Evolutionary conservation across 2,329 filamentous ascomycete species (phyloP).

Genomic region (Aspergillus viridinutans): DNA sequence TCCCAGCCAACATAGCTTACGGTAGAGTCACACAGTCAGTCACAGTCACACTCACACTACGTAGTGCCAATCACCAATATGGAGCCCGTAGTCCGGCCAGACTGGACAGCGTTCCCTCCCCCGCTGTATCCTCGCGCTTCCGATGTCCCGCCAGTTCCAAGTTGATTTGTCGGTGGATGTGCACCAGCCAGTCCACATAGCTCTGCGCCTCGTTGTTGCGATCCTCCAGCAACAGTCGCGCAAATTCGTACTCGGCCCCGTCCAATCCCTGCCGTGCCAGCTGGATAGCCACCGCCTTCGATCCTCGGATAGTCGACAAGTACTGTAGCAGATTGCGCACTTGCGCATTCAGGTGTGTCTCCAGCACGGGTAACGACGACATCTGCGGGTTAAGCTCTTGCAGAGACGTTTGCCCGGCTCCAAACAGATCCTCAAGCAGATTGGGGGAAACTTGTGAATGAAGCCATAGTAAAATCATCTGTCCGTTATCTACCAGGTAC

Average conservation of each 20-base stretch:
- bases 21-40: no score
- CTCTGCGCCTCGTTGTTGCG: constrained; percentile 96
- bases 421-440: constrained; percentile 84
- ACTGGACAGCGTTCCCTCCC: constrained; percentile 42
- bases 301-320: constrained; percentile 71
- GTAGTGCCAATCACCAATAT: constrained; percentile 36
- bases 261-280: constrained; percentile 89
- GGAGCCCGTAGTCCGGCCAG: constrained; percentile 44
- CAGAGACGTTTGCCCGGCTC: constrained; percentile 65
- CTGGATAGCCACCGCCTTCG: constrained; percentile 84
- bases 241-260: constrained; percentile 95
- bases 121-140: constrained; percentile 43
- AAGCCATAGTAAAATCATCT: constrained; percentile 86
- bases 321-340: constrained; percentile 91
- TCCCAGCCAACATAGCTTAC: no score
- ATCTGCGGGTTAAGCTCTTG: constrained; percentile 77
- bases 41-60: background rate
- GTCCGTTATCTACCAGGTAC: constrained; percentile 93
- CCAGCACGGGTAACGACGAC: constrained; percentile 73
- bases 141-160: constrained; percentile 63
- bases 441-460: constrained; percentile 91
- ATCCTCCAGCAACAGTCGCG: constrained; percentile 83
- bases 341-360: constrained; percentile 92
- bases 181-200: constrained; percentile 97
- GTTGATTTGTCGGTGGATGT: constrained; percentile 89